Evolutionary conservation across 192 early-diverging fungal species (phyloP).

Genomic region (Dissophora globulifera): DNA sequence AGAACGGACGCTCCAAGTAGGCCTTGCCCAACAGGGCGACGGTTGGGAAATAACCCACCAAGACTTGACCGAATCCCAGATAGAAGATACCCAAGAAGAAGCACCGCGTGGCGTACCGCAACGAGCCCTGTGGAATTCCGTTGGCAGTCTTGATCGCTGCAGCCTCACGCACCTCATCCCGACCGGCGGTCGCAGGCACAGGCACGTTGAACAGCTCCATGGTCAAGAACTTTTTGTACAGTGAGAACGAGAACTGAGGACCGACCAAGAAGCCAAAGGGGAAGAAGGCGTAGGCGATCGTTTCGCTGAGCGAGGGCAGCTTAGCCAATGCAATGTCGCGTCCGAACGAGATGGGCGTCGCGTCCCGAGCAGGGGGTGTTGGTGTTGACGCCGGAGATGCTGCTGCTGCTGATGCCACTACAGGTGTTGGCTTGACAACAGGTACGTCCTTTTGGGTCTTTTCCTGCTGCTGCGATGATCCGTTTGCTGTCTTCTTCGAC

Average conservation of each 20-base stretch:
- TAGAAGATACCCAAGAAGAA: constrained; percentile 55
- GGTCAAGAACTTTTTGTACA: constrained; percentile 60
- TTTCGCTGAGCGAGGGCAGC: constrained; percentile 58
- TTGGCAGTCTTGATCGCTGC: constrained; percentile 30
- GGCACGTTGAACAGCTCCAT: constrained; percentile 56
- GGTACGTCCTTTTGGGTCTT: no score
- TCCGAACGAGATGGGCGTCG: constrained; percentile 61
- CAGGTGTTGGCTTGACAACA: not conserved
- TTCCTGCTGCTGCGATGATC: not conserved
- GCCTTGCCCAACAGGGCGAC: constrained; percentile 57
- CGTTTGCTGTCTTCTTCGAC: constrained; percentile 18
- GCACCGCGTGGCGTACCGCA: constrained; percentile 50
- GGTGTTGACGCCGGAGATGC: not conserved
- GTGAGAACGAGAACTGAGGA: constrained; percentile 70
- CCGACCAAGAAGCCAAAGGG: constrained; percentile 68
- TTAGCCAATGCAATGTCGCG: constrained; percentile 53
- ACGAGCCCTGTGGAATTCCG: constrained; percentile 48
- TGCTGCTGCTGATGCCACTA: not conserved
- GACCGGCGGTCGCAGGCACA: constrained; percentile 28
- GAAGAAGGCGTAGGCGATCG: constrained; percentile 65
- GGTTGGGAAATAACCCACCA: constrained; percentile 57
- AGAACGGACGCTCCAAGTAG: constrained; percentile 44
- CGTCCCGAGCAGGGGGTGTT: constrained; percentile 10
- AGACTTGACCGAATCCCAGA: constrained; percentile 56
- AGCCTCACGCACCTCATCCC: constrained; percentile 42